Conservation (phyloP, 768 basidiomycete genomes). For the Lactarius vividus region DNA sequence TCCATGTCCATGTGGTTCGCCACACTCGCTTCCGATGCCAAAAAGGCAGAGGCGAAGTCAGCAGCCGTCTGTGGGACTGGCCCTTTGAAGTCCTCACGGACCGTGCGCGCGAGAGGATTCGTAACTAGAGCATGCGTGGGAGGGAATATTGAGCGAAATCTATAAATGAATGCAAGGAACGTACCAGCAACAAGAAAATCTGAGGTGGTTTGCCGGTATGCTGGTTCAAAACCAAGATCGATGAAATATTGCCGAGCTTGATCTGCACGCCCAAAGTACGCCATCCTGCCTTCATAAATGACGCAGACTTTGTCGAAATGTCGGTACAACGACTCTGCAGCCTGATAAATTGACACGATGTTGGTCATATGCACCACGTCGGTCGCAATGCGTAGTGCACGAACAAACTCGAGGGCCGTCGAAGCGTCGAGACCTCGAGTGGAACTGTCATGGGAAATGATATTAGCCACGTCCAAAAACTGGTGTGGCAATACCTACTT, state of each 20-base stretch:
- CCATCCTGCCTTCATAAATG: slow-evolving; percentile 75
- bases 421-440: slow-evolving; percentile 82
- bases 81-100: slow-evolving; percentile 41
- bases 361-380: slow-evolving; percentile 44
- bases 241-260: slow-evolving; percentile 81
- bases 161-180: not conserved
- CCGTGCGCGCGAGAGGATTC: slow-evolving; percentile 57
- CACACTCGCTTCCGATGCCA: slow-evolving; percentile 39
- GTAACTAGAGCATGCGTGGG: slow-evolving; percentile 42
- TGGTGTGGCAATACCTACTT: not conserved
- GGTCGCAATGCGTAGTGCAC: slow-evolving; percentile 75
- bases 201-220: slow-evolving; percentile 80
- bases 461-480: not conserved
- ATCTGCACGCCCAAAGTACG: slow-evolving; percentile 73
- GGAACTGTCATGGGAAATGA: slow-evolving; percentile 65
- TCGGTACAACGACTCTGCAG: slow-evolving; percentile 73
- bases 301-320: slow-evolving; percentile 88
- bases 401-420: slow-evolving; percentile 84
- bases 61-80: slow-evolving; percentile 51
- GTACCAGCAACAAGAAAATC: slow-evolving; percentile 62
- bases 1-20: slow-evolving; percentile 48
- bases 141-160: not conserved
- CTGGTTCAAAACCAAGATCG: slow-evolving; percentile 63
- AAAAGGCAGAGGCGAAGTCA: slow-evolving; percentile 48
- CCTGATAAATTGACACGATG: slow-evolving; percentile 41